phyloP scores from a whole-genome alignment of 2,329 filamentous ascomycete genomes.

The Fusarium siculi region DNA sequence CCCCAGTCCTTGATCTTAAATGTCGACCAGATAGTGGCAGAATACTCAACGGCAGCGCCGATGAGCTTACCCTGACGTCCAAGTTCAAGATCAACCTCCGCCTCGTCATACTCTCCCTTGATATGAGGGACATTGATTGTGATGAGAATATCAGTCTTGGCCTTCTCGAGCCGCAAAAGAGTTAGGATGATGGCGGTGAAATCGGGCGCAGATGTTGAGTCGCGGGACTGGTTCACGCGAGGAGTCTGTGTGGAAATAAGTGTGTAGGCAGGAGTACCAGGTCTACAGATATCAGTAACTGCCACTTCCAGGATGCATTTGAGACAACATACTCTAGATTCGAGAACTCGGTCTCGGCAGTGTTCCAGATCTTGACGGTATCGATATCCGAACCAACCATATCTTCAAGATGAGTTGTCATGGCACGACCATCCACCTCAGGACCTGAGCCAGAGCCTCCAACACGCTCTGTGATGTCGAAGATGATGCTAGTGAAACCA shows the following conservation, averaged over 20 bases:
- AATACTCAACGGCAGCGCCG: slow-evolving; percentile 75
- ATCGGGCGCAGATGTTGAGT: slow-evolving; percentile 58
- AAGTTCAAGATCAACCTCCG: slow-evolving; percentile 74
- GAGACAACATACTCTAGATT: slow-evolving; percentile 61
- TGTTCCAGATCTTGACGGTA: slow-evolving; percentile 73
- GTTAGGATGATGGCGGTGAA: slow-evolving; percentile 83
- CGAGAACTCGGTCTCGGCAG: slow-evolving; percentile 68
- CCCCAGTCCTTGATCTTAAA: slow-evolving; percentile 85
- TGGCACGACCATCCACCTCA: slow-evolving; percentile 75
- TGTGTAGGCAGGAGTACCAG: slow-evolving; percentile 70
- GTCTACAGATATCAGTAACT: slow-evolving; percentile 39
- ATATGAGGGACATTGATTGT: slow-evolving; percentile 91
- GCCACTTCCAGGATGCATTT: no score
- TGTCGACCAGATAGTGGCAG: slow-evolving; percentile 73
- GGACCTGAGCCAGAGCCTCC: slow-evolving; percentile 62
- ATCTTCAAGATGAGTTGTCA: slow-evolving; percentile 75
- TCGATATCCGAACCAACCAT: slow-evolving; percentile 73
- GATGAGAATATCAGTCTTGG: slow-evolving; percentile 83
- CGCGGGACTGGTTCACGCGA: slow-evolving; percentile 48
- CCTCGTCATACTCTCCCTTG: slow-evolving; percentile 76
- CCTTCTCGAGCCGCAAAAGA: slow-evolving; percentile 78
- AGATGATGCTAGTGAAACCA: slow-evolving; percentile 86
- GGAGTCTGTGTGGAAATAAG: slow-evolving; percentile 73
- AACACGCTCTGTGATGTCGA: slow-evolving; percentile 90
- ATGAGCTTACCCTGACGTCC: slow-evolving; percentile 75